Evolutionary conservation across 2,329 filamentous ascomycete species (phyloP).

Genomic region (Aspergillus tanneri): DNA sequence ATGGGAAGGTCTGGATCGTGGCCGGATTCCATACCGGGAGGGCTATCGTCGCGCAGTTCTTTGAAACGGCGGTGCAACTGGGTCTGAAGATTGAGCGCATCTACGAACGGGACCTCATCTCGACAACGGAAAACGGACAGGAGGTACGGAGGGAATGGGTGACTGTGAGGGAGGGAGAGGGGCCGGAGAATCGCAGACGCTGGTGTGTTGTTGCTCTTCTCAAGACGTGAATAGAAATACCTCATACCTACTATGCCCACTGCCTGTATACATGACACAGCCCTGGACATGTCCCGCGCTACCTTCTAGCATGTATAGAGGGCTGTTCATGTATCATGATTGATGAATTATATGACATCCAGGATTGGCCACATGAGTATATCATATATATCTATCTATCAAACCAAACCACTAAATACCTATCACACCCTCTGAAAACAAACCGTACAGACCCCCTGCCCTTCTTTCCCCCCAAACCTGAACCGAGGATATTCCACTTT

Average conservation of each 20-base stretch:
- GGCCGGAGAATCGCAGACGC: conserved; percentile 52
- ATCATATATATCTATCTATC: background rate
- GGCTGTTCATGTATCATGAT: background rate
- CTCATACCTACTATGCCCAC: background rate
- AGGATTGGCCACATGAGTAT: background rate
- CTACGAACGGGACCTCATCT: conserved; percentile 55
- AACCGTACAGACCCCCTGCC: conserved; percentile 83
- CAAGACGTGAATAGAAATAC: conserved; percentile 20
- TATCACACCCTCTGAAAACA: conserved; percentile 64
- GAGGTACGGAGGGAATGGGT: conserved; percentile 47
- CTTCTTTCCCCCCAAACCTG: conserved; percentile 82
- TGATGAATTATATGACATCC: conserved; percentile 4
- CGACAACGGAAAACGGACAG: conserved; percentile 35
- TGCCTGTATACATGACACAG: background rate
- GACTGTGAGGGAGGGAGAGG: conserved; percentile 49
- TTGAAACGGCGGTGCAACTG: conserved; percentile 46
- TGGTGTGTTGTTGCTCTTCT: conserved; percentile 57
- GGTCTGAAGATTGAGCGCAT: conserved; percentile 54
- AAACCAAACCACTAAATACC: no score
- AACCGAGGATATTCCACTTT: conserved; percentile 81
- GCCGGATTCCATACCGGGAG: conserved; percentile 62
- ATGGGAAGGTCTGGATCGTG: conserved; percentile 49
- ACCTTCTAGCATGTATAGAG: background rate
- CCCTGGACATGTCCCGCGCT: no score
- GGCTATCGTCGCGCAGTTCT: conserved; percentile 56